Conservation (phyloP, 768 basidiomycete genomes). For the Gyrodon lividus region DNA sequence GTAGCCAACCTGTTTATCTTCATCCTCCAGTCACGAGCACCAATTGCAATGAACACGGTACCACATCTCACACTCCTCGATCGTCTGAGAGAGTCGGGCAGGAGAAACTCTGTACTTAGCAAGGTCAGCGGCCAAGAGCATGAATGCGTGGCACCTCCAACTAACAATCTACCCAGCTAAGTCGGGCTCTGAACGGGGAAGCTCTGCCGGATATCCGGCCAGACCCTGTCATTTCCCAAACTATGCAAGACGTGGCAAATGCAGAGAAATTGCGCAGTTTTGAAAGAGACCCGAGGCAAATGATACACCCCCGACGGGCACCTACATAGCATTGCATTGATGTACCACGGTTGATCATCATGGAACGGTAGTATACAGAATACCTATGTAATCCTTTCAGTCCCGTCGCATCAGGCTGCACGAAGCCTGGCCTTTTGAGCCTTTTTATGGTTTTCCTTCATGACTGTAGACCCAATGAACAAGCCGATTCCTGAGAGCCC, state of each 20-base stretch:
- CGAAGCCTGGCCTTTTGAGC: conserved; percentile 61
- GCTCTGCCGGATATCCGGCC: conserved; percentile 45
- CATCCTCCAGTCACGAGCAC: conserved; percentile 51
- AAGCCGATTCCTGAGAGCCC: conserved; percentile 79
- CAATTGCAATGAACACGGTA: conserved; percentile 53
- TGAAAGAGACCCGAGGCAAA: conserved; percentile 37
- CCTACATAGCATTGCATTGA: conserved; percentile 7
- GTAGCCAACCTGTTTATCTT: conserved; percentile 67
- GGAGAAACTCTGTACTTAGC: conserved; percentile 45
- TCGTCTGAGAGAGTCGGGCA: conserved; percentile 45
- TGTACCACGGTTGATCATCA: neutral
- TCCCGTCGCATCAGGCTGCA: conserved; percentile 45
- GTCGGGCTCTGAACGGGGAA: conserved; percentile 53
- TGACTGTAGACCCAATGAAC: conserved; percentile 75
- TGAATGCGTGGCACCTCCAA: neutral
- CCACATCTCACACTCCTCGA: conserved; percentile 49
- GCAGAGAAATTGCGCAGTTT: conserved; percentile 65
- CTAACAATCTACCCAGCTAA: conserved; percentile 40
- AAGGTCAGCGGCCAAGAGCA: conserved; percentile 43
- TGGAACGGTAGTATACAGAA: neutral
- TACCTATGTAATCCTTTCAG: conserved; percentile 8
- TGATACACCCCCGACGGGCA: conserved; percentile 14
- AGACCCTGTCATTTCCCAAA: conserved; percentile 53
- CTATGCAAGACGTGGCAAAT: conserved; percentile 61
- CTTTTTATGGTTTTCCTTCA: conserved; percentile 71